Evolutionary conservation across 495 filamentous ascomycete genomes (phyloP), one percentile per base, ranked within the genome.

Genomic region (Penicillium tannophilum): DNA sequence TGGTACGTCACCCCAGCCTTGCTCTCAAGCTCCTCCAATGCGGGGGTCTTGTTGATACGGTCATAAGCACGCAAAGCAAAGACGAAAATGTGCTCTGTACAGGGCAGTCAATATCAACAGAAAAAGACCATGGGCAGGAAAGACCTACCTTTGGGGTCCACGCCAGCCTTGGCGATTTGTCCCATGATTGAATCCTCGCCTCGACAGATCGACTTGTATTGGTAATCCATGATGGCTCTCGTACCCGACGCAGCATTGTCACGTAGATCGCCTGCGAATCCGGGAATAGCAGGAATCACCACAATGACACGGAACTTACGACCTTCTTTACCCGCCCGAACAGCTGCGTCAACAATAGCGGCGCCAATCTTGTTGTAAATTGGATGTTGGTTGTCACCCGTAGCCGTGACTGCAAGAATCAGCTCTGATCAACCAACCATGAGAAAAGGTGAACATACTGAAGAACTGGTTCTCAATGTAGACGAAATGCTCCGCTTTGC

Each of bases 391-490:
- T 96, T 69, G 26, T 93, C 89, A 12, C 93, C 92, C 1, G 93
- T 98, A 9, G 93, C 92, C 11, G 93, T 96, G 66, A 96, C 85
- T 84, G 36, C 58, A 64, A 63, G 46, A 54, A 43, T 49, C 56
- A 55, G 52, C 16, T 58, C 55, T 26, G 7, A 17, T 47, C 17
- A 36, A 36, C 31, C 7, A 46, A 16, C 20, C 10, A 2, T 23
- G 14, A 6, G 6, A 46, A 52, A 2, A 11, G 24, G 2, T 26
- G n/a, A 16, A 58, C 66, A 44, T 73, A 81, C 75, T 94, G 81
- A 98, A 97, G 79, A 97, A 97, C 62, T 98, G 93, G 63, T 98
- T 98, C 72, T 97, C 93, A 60, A 97, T 97, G 74, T 98, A 98
- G 47, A 98, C 88, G 67, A 87, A 96, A 68, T 97, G 91, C 73